Conservation (phyloP, 1,284 basidiomycete genomes). For the Pholiota adiposa region DNA sequence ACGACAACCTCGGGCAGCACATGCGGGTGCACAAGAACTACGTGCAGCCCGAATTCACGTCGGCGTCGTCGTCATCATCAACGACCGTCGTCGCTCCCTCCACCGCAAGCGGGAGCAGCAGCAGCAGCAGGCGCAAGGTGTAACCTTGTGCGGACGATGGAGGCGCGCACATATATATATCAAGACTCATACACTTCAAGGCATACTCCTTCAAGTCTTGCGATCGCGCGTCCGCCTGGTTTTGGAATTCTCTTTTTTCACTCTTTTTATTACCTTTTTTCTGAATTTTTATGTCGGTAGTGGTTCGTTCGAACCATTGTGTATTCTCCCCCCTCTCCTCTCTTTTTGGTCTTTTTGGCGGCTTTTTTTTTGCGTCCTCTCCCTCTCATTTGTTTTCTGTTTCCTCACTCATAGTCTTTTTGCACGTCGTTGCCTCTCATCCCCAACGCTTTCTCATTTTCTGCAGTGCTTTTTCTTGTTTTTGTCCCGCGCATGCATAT, state of each 20-base stretch:
- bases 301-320: not conserved
- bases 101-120: too few relatives aligned
- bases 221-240: not conserved
- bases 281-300: slow-evolving; percentile 11
- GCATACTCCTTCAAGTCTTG: too few relatives aligned
- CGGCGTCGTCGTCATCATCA: slow-evolving; percentile 6
- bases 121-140: slow-evolving; percentile 1
- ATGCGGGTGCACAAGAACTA: slow-evolving; percentile 61
- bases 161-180: too few relatives aligned
- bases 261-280: slow-evolving; percentile 6
- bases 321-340: not conserved
- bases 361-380: not conserved
- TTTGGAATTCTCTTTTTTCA: slow-evolving; percentile 2
- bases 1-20: slow-evolving; percentile 85
- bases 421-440: not conserved
- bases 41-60: slow-evolving; percentile 19
- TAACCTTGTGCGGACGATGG: too few relatives aligned
- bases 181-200: too few relatives aligned
- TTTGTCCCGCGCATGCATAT: not conserved
- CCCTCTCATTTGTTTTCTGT: not conserved
- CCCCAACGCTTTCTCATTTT: not conserved
- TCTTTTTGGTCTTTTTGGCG: not conserved
- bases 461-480: slow-evolving; percentile 3
- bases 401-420: too few relatives aligned
- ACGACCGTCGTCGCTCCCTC: not conserved